phyloP scores from a whole-genome alignment of 768 basidiomycete genomes.

The Leccinum pellstonianum region DNA sequence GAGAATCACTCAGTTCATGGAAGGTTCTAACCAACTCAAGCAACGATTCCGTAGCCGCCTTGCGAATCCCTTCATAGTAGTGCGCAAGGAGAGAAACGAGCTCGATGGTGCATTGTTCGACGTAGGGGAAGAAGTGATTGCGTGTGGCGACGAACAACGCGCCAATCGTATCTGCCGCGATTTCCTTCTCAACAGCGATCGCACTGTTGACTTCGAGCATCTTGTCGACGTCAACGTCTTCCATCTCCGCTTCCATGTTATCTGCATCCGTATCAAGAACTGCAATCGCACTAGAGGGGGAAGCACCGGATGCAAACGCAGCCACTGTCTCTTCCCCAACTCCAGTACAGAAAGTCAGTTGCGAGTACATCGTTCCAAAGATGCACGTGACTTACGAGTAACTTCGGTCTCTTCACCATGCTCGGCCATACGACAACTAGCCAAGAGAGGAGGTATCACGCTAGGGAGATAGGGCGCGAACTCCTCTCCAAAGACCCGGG shows the following conservation, averaged over 20 bases:
- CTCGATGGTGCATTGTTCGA: conserved; percentile 78
- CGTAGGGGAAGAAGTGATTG: conserved; percentile 84
- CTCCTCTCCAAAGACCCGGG: conserved; percentile 93
- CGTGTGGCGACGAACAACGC: conserved; percentile 83
- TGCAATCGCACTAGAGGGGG: conserved; percentile 67
- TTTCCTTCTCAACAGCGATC: conserved; percentile 98
- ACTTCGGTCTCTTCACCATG: conserved; percentile 55
- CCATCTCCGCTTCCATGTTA: conserved; percentile 59
- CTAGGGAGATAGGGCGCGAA: conserved; percentile 84
- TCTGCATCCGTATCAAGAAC: conserved; percentile 55
- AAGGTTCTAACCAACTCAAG: conserved; percentile 88
- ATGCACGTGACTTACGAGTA: conserved; percentile 40
- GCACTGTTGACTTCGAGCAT: conserved; percentile 92
- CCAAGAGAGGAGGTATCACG: conserved; percentile 83
- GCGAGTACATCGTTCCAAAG: not conserved
- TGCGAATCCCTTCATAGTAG: conserved; percentile 97
- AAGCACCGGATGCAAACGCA: conserved; percentile 72
- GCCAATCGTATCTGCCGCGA: conserved; percentile 94
- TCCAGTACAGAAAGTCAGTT: conserved; percentile 9
- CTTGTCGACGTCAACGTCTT: conserved; percentile 83
- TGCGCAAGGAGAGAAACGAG: conserved; percentile 80
- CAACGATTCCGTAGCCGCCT: conserved; percentile 84
- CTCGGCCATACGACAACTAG: conserved; percentile 81
- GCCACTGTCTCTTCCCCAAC: conserved; percentile 56
- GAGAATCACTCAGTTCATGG: conserved; percentile 81